Conservation (phyloP, 257 asterid genomes). For the Nicotiana obtusifolia region DNA sequence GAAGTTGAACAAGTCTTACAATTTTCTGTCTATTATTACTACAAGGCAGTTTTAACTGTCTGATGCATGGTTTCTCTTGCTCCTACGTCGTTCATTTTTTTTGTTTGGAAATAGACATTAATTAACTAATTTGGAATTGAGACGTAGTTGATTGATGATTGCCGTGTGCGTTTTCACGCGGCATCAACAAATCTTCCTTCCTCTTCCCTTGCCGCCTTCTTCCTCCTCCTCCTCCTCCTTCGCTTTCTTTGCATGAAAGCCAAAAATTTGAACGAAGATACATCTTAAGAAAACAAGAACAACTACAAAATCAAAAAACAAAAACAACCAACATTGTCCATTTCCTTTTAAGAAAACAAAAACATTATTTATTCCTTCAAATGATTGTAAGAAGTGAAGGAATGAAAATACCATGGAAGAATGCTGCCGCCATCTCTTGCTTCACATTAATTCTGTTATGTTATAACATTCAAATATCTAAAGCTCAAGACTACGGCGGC, state of each 20-base stretch:
- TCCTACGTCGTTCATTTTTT: neutral
- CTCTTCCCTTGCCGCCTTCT: neutral
- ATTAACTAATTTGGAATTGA: slow-evolving; percentile 9
- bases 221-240: neutral
- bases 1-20: neutral
- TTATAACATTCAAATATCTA: neutral
- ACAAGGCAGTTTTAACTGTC: slow-evolving; percentile 17
- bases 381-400: slow-evolving; percentile 18
- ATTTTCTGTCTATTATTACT: slow-evolving; percentile 19
- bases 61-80: neutral
- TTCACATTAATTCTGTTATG: slow-evolving; percentile 22
- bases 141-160: slow-evolving; percentile 6
- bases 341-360: neutral
- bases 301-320: neutral
- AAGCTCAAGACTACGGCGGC: slow-evolving; percentile 41
- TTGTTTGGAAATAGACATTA: neutral
- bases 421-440: slow-evolving; percentile 4
- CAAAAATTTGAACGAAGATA: too few species aligned
- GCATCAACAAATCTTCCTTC: neutral
- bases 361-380: neutral
- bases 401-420: slow-evolving; percentile 35
- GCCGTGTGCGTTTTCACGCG: slow-evolving; percentile 14
- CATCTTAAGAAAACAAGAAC: neutral
- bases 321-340: neutral
- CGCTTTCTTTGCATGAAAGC: too few species aligned